Evolutionary conservation across 1,284 basidiomycete species (phyloP).

Genomic region (Laetiporus sulphureus): DNA sequence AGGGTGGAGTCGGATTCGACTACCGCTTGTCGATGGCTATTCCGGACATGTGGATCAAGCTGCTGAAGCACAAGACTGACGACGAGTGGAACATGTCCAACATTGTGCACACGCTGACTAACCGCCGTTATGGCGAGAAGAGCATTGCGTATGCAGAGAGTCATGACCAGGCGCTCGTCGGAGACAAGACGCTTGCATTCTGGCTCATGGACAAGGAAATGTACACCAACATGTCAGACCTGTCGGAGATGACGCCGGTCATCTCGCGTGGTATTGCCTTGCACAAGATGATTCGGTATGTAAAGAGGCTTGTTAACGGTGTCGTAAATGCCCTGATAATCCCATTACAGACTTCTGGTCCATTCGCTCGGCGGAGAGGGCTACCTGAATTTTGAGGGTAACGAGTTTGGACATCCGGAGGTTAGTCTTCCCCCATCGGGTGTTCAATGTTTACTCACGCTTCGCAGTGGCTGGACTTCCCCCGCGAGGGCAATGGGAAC

Average conservation of each 20-base stretch:
- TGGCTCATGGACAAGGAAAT: conserved; percentile 99
- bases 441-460: too few relatives aligned
- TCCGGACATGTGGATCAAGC: conserved; percentile 99
- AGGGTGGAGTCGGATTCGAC: conserved; percentile 95
- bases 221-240: conserved; percentile 96
- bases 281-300: conserved; percentile 95
- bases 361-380: conserved; percentile 94
- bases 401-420: conserved; percentile 97
- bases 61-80: conserved; percentile 89
- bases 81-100: conserved; percentile 86
- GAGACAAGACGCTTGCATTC: conserved; percentile 97
- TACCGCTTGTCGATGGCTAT: conserved; percentile 98
- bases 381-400: conserved; percentile 97
- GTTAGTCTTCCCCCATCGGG: too few relatives aligned
- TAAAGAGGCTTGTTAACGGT: neutral
- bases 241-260: conserved; percentile 80
- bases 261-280: conserved; percentile 87
- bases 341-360: conserved; percentile 63
- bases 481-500: conserved; percentile 89
- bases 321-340: neutral
- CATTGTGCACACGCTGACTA: conserved; percentile 87
- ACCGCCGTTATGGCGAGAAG: conserved; percentile 86
- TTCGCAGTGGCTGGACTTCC: conserved; percentile 94
- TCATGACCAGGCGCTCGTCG: conserved; percentile 96
- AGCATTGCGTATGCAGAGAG: conserved; percentile 95